Percentiles rank a stretch among this genome's conserved stretches.
Conservation (phyloP, 257 asterid genomes). For the Solanum virginianum region DNA sequence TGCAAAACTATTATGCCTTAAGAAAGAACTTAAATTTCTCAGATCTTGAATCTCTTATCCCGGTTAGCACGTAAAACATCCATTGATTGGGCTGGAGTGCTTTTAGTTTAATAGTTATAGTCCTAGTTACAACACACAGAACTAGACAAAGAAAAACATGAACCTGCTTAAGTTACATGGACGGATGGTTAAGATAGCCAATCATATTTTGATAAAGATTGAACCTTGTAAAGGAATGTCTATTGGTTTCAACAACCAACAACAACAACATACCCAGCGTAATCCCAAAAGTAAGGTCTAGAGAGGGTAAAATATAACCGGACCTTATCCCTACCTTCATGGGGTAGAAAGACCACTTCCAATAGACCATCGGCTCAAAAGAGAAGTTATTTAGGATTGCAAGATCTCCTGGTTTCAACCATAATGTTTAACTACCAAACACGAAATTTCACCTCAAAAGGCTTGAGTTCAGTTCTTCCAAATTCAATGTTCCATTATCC, state of each 20-base stretch:
- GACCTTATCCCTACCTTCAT: background rate
- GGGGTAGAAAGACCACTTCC: background rate
- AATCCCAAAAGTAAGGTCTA: background rate
- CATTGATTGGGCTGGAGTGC: background rate
- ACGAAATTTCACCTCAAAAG: background rate
- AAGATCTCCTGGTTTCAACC: background rate
- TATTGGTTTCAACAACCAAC: background rate
- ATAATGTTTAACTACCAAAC: background rate
- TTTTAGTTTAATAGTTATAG: background rate
- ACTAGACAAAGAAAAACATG: background rate
- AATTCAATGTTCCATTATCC: background rate
- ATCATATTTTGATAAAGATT: background rate
- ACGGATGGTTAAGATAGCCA: background rate
- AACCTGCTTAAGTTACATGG: background rate
- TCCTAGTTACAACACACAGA: background rate
- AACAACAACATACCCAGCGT: background rate
- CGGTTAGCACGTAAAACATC: background rate
- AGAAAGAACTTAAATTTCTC: background rate
- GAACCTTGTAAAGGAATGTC: background rate
- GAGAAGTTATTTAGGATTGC: background rate
- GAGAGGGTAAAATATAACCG: background rate
- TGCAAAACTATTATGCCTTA: background rate
- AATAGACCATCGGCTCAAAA: background rate
- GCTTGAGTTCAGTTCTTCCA: background rate
- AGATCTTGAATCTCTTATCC: background rate